Base-by-base conservation (phyloP, 177 flowering plant genomes). In the Vitis hybrid region DNA sequence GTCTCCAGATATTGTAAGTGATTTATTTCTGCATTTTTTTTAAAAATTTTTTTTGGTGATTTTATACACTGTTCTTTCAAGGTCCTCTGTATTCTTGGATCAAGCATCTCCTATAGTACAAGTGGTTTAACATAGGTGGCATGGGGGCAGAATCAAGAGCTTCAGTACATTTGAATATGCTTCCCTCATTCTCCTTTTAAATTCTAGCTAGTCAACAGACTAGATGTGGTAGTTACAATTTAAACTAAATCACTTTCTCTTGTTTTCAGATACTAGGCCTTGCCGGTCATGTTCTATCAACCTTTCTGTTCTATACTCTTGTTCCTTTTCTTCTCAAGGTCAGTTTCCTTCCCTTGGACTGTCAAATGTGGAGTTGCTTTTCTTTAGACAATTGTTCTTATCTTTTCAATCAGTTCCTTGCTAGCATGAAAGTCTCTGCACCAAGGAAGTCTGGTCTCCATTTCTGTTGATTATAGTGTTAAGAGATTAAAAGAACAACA, bases 291-390 rank as follows among this genome's bases (percentile, higher is more conserved):
- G 78, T 86, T 48, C 16, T 76, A 15, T 72, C 92, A 54, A 59
- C 79, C 61, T 85, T 87, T 65, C 16, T 81, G 72, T 86, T 90
- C 84, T 90, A 89, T 76, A 52, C 85, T 4, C 54, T 82, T 5
- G 81, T 71, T 72, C 92, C 97, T 6, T 83, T 84, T 75, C 79
- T 91, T 65, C 79, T 92, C 18, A 80, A 86, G 95, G 95, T 89
- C 14, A 76, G 78, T 66, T 67, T 13, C 14, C 62, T 62, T 60
- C 46, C 56, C 46, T 27, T 64, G 35, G 6, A 40, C 46, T 40
- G 49, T 18, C n/a, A 11, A 10, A 30, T 30, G 59, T 35, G 19
- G 59, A 52, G 46, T 40, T 40, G 3, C n/a, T 63, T 67, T 24
- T 35, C 54, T 40, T 3, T 6, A 40, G 46, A 40, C 46, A 40